A percentile compares a stretch with the other conserved stretches of the same genome.
These are phyloP conservation scores for Metschnikowia bowlesiae DNA, from an alignment of 805 yeast species.

Conservation along the genomic window DNA sequence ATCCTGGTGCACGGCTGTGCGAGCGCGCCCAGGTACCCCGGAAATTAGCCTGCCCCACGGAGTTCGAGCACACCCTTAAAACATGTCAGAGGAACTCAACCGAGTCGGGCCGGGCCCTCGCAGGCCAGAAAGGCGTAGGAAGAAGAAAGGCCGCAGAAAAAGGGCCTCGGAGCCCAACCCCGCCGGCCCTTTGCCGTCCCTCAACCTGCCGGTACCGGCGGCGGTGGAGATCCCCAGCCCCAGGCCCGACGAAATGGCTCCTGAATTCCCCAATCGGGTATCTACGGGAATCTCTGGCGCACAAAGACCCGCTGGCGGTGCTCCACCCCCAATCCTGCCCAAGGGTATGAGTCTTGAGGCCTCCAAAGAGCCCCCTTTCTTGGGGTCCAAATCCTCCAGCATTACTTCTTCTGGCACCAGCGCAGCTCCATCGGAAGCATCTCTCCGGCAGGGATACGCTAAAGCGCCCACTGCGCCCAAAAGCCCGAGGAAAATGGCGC, in stretches of 20 bases:
- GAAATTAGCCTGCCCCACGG: not conserved
- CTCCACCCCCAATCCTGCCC: not conserved
- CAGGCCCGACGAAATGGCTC: not conserved
- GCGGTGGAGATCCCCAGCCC: not conserved
- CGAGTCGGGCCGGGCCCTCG: not conserved
- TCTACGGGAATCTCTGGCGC: not conserved
- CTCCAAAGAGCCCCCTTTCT: not conserved
- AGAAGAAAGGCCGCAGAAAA: conserved; percentile 3
- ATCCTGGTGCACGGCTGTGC: conserved; percentile 1
- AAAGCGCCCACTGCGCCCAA: not conserved
- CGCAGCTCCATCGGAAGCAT: not conserved
- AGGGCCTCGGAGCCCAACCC: not conserved
- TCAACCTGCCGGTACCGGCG: not conserved
- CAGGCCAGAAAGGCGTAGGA: not conserved
- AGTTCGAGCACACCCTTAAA: not conserved
- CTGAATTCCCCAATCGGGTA: not conserved
- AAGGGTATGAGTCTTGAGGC: not conserved
- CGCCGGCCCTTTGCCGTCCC: not conserved
- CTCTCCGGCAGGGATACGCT: not conserved
- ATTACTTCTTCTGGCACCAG: not conserved
- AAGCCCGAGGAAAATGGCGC: conserved; percentile 38
- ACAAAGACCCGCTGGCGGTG: not conserved
- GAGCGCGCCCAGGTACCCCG: conserved; percentile 3
- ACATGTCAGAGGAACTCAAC: not conserved
- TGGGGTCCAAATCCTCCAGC: not conserved